Evolutionary conservation across 192 early-diverging fungal genomes (phyloP).

Genomic region (Backusella morwellensis): DNA sequence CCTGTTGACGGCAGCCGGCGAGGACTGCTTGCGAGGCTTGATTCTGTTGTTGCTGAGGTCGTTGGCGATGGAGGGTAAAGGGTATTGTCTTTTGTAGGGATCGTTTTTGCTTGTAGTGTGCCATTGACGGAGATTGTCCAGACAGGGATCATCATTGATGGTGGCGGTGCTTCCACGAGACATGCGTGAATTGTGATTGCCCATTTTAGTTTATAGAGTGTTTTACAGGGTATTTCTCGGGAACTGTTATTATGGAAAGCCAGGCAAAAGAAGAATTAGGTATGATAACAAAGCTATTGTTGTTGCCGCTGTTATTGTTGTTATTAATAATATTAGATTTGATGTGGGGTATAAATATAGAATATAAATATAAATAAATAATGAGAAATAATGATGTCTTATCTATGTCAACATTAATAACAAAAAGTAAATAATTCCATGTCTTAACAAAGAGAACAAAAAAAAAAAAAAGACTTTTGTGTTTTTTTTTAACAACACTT

Average conservation of each 20-base stretch:
- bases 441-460: not conserved
- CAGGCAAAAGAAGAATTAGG: not conserved
- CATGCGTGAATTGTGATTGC: constrained; percentile 24
- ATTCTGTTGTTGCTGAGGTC: constrained; percentile 6
- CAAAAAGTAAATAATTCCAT: not conserved
- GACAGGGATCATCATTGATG: constrained; percentile 19
- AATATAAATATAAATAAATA: not conserved
- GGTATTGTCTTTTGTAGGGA: constrained; percentile 25
- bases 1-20: constrained; percentile 12
- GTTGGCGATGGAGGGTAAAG: constrained; percentile 14
- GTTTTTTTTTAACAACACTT: not conserved
- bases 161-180: constrained; percentile 10
- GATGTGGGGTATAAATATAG: not conserved
- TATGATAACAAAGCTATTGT: not conserved
- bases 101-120: constrained; percentile 6
- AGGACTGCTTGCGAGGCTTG: constrained; percentile 28
- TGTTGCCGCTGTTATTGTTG: not conserved
- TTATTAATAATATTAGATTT: not conserved
- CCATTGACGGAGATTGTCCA: constrained; percentile 15
- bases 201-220: constrained; percentile 10
- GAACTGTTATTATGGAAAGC: not conserved
- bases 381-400: not conserved
- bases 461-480: not conserved
- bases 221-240: not conserved
- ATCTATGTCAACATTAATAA: not conserved